Base-by-base conservation (phyloP, 805 yeast species). In the Monosporozyma aerobia region DNA sequence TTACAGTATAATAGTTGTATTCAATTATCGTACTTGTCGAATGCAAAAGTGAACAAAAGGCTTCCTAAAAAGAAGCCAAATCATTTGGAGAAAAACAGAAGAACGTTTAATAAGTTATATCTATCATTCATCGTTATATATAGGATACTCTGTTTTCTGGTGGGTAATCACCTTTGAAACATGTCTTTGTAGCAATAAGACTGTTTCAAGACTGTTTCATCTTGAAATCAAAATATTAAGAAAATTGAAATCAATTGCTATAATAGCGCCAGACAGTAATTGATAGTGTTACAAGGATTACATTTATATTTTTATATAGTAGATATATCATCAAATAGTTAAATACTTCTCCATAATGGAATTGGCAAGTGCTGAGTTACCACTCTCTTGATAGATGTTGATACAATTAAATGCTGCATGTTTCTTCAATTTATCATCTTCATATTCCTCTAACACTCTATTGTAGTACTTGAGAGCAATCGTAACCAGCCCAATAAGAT, bases 371-470 rank as follows among this genome's bases (percentile, higher is more conserved):
- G 69, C 70, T 11, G 80, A 70, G 63, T 90, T 90, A 4, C 95
- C 95, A 63, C 83, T 83, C 57, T 78, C 73, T 53, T 81, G 82
- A 68, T 88, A 92, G 25, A 92, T 85, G 60, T 84, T 74, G 33
- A 82, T 76, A 59, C 90, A 70, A 63, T 92, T 92, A 63, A 90
- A 89, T 1, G 97, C 97, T 0, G 97, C 87, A 57, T 88, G 96
- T 58, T 72, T 70, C 66, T 77, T 81, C 55, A 90, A 63, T 64
- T 84, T 87, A 48, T 77, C 80, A 48, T 79, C 82, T 13, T 64
- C 65, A n/a, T 77, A 76, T 1, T 73, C 74, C 30, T 71, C 73
- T 46, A 90, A 67, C 1, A 87, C 97, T 52, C 75, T 77, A 44
- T 85, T 78, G 64, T 94, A 94, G 61, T 83, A 88, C 22, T 71